Evolutionary conservation across 1,284 basidiomycete genomes (phyloP), one percentile per base, ranked within the genome.

Genomic region (Naganishia liquefaciens): DNA sequence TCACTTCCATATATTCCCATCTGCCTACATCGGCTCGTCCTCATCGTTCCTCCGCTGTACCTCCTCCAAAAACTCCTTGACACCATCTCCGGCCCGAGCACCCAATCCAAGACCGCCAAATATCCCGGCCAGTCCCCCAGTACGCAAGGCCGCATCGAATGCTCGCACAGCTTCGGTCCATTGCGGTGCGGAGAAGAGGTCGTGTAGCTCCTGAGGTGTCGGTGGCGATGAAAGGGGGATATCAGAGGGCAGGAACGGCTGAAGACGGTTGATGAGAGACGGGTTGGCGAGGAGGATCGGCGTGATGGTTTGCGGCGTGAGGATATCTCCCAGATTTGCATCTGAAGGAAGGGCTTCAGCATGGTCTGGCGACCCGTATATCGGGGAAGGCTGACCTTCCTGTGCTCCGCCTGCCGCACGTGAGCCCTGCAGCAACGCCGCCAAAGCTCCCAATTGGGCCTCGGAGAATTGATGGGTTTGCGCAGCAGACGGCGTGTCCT

Each of bases 61-160:
- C 49, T 63, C 65, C n/a, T 66, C 65, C 27, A 66, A 68, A 68
- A 79, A 79, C 51, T 70, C 72, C 49, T 67, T 70, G 10, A 78
- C 74, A 44, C 74, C 72, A 61, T 51, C 64, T 2, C 75, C 76
- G 2, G 76, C 74, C 37, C 65, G 57, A 52, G 73, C 73, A 10
- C 73, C 72, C 54, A 76, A 60, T 15, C 74, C 74, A 21, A 77
- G 60, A 62, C 76, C 76, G 23, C 71, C 68, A 72, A 79, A 75
- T 69, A 77, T 72, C n/a, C 70, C 69, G 11, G 69, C 71, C 44
- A 78, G 66, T 4, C 73, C 76, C 9, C 77, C 76, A 50, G 70
- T 75, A 21, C 77, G 62, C 39, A 79, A 67, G 10, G 77, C 78
- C 62, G 75, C 74, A 55, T 79, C 78, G n/a, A 79, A 71, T 54